Evolutionary conservation across 2,329 filamentous ascomycete species (phyloP), one percentile per base, ranked within the genome.

Genomic region (Aspergillus pseudotamarii): DNA sequence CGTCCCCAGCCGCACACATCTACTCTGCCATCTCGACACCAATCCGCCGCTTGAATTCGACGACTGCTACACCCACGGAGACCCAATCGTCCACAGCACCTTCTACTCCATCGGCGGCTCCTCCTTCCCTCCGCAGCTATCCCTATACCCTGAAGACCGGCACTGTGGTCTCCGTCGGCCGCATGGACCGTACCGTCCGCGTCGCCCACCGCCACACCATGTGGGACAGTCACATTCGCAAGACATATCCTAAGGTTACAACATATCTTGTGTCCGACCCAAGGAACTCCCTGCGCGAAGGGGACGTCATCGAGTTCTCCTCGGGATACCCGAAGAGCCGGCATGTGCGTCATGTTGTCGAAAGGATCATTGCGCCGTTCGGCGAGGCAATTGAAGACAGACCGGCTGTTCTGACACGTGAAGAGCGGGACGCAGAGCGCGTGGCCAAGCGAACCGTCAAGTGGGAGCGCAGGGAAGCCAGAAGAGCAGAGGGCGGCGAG

Each of bases 301-400:
- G 79, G n/a, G 79, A 81, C 59, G 76, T 80, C 57, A 78, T 81
- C 61, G 77, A 81, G 64, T 81, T 81, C 63, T 76, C 77, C 59
- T 79, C 76, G 9, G 79, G 78, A 1, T 73, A 69, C 19, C 76
- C 75, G 2, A 76, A 77, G 68, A 77, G 76, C 60, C 74, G 75
- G 14, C 69, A 68, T 26, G 78, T 81, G 56, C 70, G 71, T 19
- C 78, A 80, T 62, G 78, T 81, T 5, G 78, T 81, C 14, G 78
- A 81, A 66, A 69, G 77, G 11, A 81, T 81, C 58, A 67, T 81
- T 51, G 73, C 77, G 21, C 79, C 79, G 23, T 81, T 81, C 62
- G 79, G 76, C 1, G 58, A 59, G 3, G 62, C 68, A 0, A 73
- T 81, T 61, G 73, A 75, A 12, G 71, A 77, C 11, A 72, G 79